Evolutionary conservation across 805 yeast species (phyloP).

Genomic region (Zygosaccharomyces siamensis): DNA sequence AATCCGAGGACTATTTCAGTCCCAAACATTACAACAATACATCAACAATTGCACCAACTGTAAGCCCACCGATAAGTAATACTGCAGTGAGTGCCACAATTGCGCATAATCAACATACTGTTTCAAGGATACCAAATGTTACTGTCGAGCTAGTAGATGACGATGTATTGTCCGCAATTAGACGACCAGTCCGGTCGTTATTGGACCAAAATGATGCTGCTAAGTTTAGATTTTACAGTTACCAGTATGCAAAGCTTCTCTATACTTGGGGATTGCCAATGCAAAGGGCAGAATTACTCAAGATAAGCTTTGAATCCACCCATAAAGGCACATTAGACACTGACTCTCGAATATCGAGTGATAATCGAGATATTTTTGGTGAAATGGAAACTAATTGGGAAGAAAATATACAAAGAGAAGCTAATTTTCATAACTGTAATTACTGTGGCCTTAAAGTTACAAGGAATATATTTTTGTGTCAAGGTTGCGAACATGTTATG

Average conservation of each 20-base stretch:
- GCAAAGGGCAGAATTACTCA: constrained; percentile 71
- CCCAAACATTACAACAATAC: constrained; percentile 12
- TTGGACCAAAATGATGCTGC: constrained; percentile 24
- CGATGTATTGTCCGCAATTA: constrained; percentile 24
- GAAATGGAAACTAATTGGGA: constrained; percentile 22
- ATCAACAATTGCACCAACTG: not conserved
- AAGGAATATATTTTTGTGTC: constrained; percentile 62
- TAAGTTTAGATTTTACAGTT: constrained; percentile 43
- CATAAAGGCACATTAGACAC: constrained; percentile 1
- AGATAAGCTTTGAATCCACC: constrained; percentile 39
- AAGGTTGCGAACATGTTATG: constrained; percentile 68
- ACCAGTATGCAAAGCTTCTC: constrained; percentile 71
- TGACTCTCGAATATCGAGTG: constrained; percentile 5
- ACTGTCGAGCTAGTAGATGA: constrained; percentile 27
- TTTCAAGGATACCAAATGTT: constrained; percentile 20
- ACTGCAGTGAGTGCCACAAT: constrained; percentile 3
- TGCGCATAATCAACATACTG: constrained; percentile 6
- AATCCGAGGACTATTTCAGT: constrained; percentile 28
- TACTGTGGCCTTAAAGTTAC: constrained; percentile 59
- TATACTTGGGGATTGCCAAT: constrained; percentile 80
- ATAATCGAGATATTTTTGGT: constrained; percentile 11
- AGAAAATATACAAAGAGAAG: constrained; percentile 2
- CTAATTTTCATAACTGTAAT: constrained; percentile 46
- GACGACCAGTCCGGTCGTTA: constrained; percentile 18
- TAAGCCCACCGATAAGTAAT: constrained; percentile 11